These are phyloP conservation scores for Somion occarium DNA, from an alignment of 1,284 basidiomycete species.

Conservation along the genomic window DNA sequence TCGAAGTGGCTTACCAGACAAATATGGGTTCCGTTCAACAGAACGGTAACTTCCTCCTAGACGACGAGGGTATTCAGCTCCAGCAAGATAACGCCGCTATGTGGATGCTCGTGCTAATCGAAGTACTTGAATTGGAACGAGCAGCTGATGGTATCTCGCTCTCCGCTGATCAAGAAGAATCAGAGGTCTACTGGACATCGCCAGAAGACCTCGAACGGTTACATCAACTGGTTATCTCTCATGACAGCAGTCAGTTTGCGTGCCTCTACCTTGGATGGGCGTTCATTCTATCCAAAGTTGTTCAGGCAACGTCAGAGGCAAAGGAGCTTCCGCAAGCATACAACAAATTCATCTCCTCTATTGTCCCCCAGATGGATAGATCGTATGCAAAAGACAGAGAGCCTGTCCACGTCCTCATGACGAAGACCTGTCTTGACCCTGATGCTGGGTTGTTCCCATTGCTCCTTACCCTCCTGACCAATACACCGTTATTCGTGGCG, in stretches of 20 bases:
- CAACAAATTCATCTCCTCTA: conserved; percentile 48
- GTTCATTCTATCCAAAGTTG: conserved; percentile 65
- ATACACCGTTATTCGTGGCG: conserved; percentile 72
- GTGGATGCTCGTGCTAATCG: conserved; percentile 75
- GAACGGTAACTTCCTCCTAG: conserved; percentile 64
- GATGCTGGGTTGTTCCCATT: conserved; percentile 56
- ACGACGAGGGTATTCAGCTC: conserved; percentile 66
- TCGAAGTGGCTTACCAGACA: conserved; percentile 60
- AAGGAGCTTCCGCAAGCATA: conserved; percentile 51
- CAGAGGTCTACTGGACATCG: conserved; percentile 51
- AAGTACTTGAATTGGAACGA: conserved; percentile 79
- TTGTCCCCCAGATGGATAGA: conserved; percentile 35
- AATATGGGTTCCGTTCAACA: conserved; percentile 66
- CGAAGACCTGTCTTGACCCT: conserved; percentile 46
- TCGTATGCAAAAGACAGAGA: conserved; percentile 51
- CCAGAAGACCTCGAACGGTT: conserved; percentile 52
- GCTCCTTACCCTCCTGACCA: conserved; percentile 52
- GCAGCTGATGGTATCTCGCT: conserved; percentile 35
- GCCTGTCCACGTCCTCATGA: conserved; percentile 49
- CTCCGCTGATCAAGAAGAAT: conserved; percentile 22
- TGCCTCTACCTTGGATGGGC: conserved; percentile 78
- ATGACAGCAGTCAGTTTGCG: conserved; percentile 55
- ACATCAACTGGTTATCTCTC: conserved; percentile 58
- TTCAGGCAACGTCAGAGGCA: conserved; percentile 33
- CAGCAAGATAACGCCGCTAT: conserved; percentile 65